Base-by-base conservation (phyloP, 2,329 filamentous ascomycete genomes). In the Ramichloridium luteum region DNA sequence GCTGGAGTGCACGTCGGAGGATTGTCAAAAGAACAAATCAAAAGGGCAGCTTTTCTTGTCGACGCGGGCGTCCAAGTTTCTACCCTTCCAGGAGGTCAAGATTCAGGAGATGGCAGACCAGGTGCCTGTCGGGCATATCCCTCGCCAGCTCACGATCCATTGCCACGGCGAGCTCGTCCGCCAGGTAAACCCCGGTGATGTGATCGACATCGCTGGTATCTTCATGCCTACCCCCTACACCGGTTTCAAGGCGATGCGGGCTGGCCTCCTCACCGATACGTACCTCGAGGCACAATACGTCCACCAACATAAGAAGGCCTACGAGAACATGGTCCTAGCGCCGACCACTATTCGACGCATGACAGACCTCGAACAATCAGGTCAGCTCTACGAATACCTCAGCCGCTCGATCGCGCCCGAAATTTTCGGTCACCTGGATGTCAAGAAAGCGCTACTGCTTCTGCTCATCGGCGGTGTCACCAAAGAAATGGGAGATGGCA, bases 21-120 rank as follows among this genome's bases (percentile, higher is more conserved):
- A 93, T 47, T 98, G 90, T 66, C 75, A 79, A 54, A 69, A 71
- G 39, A 96, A 94, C 58, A 85, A 93, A 56, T 74, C 83, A 46
- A 93, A 90, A 58, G 90, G 90, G 12, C 84, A 94, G 56, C 70
- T 98, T 23, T 88, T 93, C 56, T 74, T 92, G 22, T 94, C 88
- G 1, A 92, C 86, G n/a, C 74, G 90, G 48, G 90, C 88, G 0
- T 94, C 86, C 31, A 98, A 96, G 51, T 98, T 96, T 53, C 63
- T 93, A 50, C 85, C 90, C 3, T 98, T 98, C 65, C 90, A 98
- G 58, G 90, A 98, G 59, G 76, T 96, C 59, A 96, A 96, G 64
- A 85, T 98, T 35, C 90, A 98, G 59, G 90, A 98, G 56, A 83
- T 96, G 75, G 85, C 90, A n/a, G 90, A 98, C 55, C 90, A 98